A percentile compares a stretch with the other conserved stretches of the same genome.
Evolutionary conservation across 1,284 basidiomycete species (phyloP).

Genomic region (Puccinia novopanici): DNA sequence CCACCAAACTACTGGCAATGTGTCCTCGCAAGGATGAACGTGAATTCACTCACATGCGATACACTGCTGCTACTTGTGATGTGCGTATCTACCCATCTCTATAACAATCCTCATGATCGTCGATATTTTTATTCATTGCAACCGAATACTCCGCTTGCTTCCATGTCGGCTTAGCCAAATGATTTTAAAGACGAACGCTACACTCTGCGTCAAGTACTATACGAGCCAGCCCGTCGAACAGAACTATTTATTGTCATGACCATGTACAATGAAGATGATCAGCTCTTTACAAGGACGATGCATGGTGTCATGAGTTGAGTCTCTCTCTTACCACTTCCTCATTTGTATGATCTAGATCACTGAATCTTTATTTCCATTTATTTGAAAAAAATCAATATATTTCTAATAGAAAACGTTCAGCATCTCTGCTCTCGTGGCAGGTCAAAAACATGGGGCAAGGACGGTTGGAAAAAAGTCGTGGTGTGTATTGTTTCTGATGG

Average conservation of each 20-base stretch:
- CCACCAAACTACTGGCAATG: slow-evolving; percentile 78
- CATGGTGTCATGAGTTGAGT: slow-evolving; percentile 88
- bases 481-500: slow-evolving; percentile 86
- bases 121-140: no score
- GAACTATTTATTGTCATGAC: slow-evolving; percentile 78
- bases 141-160: no score
- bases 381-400: slow-evolving; percentile 58
- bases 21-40: slow-evolving; percentile 67
- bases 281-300: slow-evolving; percentile 80
- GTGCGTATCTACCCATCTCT: slow-evolving; percentile 35
- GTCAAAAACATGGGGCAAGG: slow-evolving; percentile 90
- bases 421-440: slow-evolving; percentile 78
- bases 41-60: slow-evolving; percentile 93
- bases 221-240: slow-evolving; percentile 77
- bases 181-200: slow-evolving; percentile 78
- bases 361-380: slow-evolving; percentile 53
- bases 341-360: slow-evolving; percentile 54
- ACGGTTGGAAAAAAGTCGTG: slow-evolving; percentile 94
- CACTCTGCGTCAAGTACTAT: slow-evolving; percentile 80
- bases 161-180: no score
- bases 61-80: slow-evolving; percentile 88
- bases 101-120: no score
- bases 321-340: slow-evolving; percentile 51
- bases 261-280: slow-evolving; percentile 74
- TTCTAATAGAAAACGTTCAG: slow-evolving; percentile 59